phyloP scores from a whole-genome alignment of 2,329 filamentous ascomycete species.

The Claviceps purpurea region DNA sequence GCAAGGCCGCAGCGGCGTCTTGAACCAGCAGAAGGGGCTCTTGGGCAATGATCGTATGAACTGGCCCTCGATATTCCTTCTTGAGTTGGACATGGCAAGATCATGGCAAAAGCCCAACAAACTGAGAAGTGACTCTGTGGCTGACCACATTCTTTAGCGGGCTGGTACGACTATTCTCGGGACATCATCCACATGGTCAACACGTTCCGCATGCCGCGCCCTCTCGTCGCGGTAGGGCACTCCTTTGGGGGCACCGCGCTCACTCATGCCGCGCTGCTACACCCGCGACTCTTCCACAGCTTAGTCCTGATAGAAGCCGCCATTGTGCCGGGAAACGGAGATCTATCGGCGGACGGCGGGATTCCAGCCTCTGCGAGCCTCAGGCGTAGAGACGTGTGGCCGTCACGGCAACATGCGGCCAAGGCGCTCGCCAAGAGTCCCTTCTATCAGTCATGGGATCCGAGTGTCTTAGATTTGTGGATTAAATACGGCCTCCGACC shows the following conservation, averaged over 20 bases:
- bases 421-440: conserved; percentile 47
- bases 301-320: conserved; percentile 78
- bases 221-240: conserved; percentile 78
- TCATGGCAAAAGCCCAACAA: background rate
- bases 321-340: conserved; percentile 38
- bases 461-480: conserved; percentile 52
- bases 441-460: conserved; percentile 77
- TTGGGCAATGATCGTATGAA: conserved; percentile 72
- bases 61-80: background rate
- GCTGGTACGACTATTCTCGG: conserved; percentile 74
- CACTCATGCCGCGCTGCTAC: conserved; percentile 56
- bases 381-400: conserved; percentile 68
- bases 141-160: conserved; percentile 34
- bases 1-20: conserved; percentile 63
- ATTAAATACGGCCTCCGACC: conserved; percentile 62
- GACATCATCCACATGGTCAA: conserved; percentile 82
- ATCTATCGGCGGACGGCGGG: conserved; percentile 10
- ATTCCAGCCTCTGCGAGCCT: conserved; percentile 49
- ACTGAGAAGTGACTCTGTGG: background rate
- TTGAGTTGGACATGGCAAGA: too few relatives aligned
- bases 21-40: conserved; percentile 51
- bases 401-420: conserved; percentile 55
- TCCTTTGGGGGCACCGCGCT: conserved; percentile 74
- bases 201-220: conserved; percentile 64
- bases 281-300: conserved; percentile 66